Evolutionary conservation across 2,329 filamentous ascomycete genomes (phyloP).

Genomic region (Geoglossum cookeanum): DNA sequence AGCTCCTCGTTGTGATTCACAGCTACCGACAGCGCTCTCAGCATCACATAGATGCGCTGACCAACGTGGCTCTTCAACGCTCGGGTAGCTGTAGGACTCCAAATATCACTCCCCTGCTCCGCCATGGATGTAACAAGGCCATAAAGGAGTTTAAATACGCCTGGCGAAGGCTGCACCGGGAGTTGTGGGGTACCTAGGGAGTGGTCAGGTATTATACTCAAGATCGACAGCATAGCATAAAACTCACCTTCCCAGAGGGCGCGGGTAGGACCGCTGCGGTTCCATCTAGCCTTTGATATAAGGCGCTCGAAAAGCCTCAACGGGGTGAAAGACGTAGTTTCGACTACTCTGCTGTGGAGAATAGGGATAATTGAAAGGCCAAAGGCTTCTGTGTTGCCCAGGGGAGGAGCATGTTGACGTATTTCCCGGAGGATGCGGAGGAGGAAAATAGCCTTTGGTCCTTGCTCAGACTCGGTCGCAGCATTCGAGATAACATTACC

Average conservation of each 20-base stretch:
- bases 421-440: conserved; percentile 59
- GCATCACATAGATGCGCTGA: conserved; percentile 28
- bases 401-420: conserved; percentile 41
- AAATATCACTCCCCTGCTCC: conserved; percentile 54
- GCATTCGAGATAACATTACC: conserved; percentile 31
- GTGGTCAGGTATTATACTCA: neutral
- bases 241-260: conserved; percentile 59
- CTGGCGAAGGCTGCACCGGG: conserved; percentile 61
- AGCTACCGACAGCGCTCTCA: conserved; percentile 16
- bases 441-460: conserved; percentile 39
- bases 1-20: conserved; percentile 2
- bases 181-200: conserved; percentile 31
- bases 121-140: conserved; percentile 48
- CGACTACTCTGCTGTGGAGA: conserved; percentile 43
- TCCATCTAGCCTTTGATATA: conserved; percentile 25
- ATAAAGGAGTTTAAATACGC: conserved; percentile 52
- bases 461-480: conserved; percentile 30
- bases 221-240: neutral
- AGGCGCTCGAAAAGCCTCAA: conserved; percentile 24
- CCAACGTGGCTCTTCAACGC: conserved; percentile 41
- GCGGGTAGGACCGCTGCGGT: conserved; percentile 36
- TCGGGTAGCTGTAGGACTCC: conserved; percentile 49
- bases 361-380: conserved; percentile 40
- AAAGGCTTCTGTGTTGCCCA: conserved; percentile 28
- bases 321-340: conserved; percentile 29